Percentiles rank a stretch among this genome's conserved stretches.
Evolutionary conservation across 306 rosid genomes (phyloP).

Genomic region (Cicer chorassanicum): DNA sequence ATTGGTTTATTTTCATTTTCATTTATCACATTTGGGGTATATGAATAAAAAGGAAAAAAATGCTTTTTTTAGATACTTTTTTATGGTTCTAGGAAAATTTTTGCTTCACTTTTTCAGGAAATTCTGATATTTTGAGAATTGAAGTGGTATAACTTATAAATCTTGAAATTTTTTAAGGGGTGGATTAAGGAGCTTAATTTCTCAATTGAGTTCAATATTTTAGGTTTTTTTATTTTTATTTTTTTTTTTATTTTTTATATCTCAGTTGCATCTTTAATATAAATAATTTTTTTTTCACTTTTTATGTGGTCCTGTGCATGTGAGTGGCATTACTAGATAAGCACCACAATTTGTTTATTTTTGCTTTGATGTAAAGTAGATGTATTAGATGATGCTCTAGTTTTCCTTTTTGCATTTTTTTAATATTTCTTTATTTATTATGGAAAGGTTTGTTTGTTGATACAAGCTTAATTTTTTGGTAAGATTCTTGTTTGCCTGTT

Average conservation of each 20-base stretch:
- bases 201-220: constrained; percentile 39
- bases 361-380: constrained; percentile 6
- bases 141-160: not conserved
- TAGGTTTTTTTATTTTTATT: constrained; percentile 35
- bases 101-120: constrained; percentile 22
- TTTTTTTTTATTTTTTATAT: not conserved
- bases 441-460: constrained; percentile 22
- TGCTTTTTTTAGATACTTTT: not conserved
- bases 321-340: constrained; percentile 33
- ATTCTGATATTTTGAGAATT: constrained; percentile 40
- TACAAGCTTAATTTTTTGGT: constrained; percentile 38
- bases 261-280: not conserved
- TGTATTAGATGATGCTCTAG: not conserved
- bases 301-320: constrained; percentile 21
- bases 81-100: not conserved
- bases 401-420: not conserved
- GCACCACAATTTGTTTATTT: not conserved
- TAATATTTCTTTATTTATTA: not conserved
- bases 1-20: not conserved
- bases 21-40: constrained; percentile 3
- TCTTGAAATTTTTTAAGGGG: constrained; percentile 45
- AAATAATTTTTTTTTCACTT: not conserved
- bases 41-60: not conserved
- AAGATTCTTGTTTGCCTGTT: constrained; percentile 35
- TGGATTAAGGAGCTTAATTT: constrained; percentile 35